Base-by-base conservation (phyloP, 257 asterid genomes). In the Penstemon barbatus region DNA sequence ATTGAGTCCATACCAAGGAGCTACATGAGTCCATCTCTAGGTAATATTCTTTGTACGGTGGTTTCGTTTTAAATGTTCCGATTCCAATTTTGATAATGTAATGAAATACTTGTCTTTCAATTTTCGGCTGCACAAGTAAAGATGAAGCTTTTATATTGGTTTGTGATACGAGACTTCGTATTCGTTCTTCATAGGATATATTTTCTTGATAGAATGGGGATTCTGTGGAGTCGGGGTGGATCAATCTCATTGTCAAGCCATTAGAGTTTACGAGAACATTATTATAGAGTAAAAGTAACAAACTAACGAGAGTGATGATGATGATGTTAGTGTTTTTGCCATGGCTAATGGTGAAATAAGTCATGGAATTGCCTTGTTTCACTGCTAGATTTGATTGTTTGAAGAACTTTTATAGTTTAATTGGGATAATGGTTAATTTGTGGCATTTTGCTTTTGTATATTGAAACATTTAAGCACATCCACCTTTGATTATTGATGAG, bases 21-120 rank as follows among this genome's bases (percentile, higher is more conserved):
- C 68, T 61, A 4, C 62, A 61, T 0, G 72, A 57, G 55, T 65
- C 77, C 60, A 74, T 61, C 1, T 52, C 66, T 44, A 68, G 58
- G 65, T 61, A 59, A 41, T 73, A 73, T 40, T 68, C 74, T 45
- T 68, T 68, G 48, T 71, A 74, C 12, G 70, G 25, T 33, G 65
- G 74, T 7, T 45, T 61, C 19, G 70, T 33, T 69, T 62, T 68
- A 74, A 74, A 66, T 13, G 74, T 67, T 37, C 78, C 69, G 5
- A 74, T 42, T 11, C 74, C 74, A 3, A 67, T 54, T 53, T 68
- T 74, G 6, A 74, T 51, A 5, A 67, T 37, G 51, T 67, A 74
- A n/a, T 50, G 65, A 43, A 52, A 61, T 7, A 4, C 5, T 6
- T 52, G 74, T n/a, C 42, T 45, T 5, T 36, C 68, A 4, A 73